Evolutionary conservation across 768 basidiomycete genomes (phyloP).

Genomic region (Paxillus ammoniavirescens): DNA sequence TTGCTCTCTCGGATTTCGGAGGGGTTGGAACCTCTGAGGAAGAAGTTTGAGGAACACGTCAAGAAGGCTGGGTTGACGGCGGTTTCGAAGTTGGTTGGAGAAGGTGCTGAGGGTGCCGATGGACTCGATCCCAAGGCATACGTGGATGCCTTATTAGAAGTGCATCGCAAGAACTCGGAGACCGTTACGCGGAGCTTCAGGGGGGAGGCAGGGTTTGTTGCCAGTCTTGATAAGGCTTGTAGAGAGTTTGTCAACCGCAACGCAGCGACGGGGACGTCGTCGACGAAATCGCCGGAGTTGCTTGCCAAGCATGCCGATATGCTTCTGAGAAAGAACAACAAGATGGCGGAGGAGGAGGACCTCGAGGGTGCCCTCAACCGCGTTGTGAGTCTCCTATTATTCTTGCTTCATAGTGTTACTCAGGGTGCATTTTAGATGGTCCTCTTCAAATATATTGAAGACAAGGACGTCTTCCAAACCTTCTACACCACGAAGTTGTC

Average conservation of each 20-base stretch:
- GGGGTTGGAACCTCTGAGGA: slow-evolving; percentile 86
- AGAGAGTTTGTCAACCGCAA: slow-evolving; percentile 95
- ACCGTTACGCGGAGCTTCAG: slow-evolving; percentile 87
- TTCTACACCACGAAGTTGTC: slow-evolving; percentile 96
- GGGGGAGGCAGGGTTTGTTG: slow-evolving; percentile 91
- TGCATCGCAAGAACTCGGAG: slow-evolving; percentile 89
- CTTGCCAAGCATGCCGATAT: slow-evolving; percentile 91
- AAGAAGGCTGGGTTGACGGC: slow-evolving; percentile 85
- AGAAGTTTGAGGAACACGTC: slow-evolving; percentile 94
- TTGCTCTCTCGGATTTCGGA: slow-evolving; percentile 88
- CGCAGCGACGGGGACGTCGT: slow-evolving; percentile 79
- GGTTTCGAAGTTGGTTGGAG: slow-evolving; percentile 66
- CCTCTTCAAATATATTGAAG: slow-evolving; percentile 96
- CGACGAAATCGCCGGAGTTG: slow-evolving; percentile 86
- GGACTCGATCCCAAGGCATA: slow-evolving; percentile 89
- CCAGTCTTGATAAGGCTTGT: slow-evolving; percentile 92
- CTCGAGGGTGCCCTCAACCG: slow-evolving; percentile 88
- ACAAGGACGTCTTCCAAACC: slow-evolving; percentile 98
- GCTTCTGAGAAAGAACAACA: slow-evolving; percentile 90
- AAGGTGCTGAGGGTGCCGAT: slow-evolving; percentile 53
- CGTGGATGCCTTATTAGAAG: slow-evolving; percentile 87
- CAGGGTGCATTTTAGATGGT: slow-evolving; percentile 66
- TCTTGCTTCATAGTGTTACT: neutral
- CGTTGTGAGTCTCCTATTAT: slow-evolving; percentile 55
- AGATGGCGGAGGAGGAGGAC: slow-evolving; percentile 89